Percentiles rank a stretch among this genome's conserved stretches.
These are phyloP conservation scores for Psophocarpus tetragonolobus DNA, from an alignment of 306 rosid genomes.

Conservation along the genomic window DNA sequence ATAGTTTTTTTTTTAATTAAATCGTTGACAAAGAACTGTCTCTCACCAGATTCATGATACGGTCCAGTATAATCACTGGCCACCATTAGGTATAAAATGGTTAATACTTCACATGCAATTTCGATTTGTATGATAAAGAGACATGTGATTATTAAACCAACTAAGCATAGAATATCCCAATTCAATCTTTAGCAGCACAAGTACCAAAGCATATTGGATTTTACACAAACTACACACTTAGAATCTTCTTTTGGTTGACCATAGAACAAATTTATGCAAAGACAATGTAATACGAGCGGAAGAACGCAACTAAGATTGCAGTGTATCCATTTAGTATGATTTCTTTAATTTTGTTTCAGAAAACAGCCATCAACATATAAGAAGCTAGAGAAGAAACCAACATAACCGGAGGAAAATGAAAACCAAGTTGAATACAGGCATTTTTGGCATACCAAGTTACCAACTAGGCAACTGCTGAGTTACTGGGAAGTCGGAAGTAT, in stretches of 20 bases:
- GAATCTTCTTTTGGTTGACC: constrained; percentile 12
- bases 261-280: neutral
- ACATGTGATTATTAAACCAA: neutral
- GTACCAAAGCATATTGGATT: neutral
- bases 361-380: neutral
- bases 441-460: neutral
- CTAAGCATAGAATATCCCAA: neutral
- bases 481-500: neutral
- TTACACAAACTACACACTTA: neutral
- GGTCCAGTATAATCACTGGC: neutral
- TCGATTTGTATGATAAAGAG: neutral
- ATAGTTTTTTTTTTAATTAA: neutral
- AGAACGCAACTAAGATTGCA: constrained; percentile 6
- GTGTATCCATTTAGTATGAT: constrained; percentile 6
- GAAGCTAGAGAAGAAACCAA: constrained; percentile 25
- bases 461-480: neutral
- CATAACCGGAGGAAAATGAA: neutral
- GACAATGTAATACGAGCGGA: neutral
- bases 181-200: constrained; percentile 15
- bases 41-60: neutral
- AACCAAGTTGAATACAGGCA: neutral
- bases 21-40: neutral
- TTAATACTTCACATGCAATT: neutral
- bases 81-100: constrained; percentile 8
- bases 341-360: neutral